phyloP scores from a whole-genome alignment of 805 yeast genomes.

The Teunomyces atbi region DNA sequence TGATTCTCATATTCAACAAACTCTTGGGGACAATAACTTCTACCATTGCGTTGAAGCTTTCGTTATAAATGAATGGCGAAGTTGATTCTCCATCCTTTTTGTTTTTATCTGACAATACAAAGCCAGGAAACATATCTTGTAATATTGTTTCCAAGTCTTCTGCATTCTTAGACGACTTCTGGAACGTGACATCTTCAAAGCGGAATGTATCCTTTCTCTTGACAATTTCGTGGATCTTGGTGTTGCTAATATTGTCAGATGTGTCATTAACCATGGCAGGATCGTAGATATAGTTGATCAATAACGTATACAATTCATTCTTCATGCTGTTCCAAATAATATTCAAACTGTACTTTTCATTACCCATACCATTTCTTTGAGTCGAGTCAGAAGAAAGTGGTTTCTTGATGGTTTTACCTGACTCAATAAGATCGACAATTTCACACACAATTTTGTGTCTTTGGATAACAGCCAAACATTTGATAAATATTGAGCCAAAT shows the following conservation, averaged over 20 bases:
- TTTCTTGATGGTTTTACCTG: slow-evolving; percentile 14
- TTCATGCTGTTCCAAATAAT: slow-evolving; percentile 31
- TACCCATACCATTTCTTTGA: not conserved
- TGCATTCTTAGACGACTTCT: slow-evolving; percentile 22
- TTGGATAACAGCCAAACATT: slow-evolving; percentile 62
- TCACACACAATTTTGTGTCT: slow-evolving; percentile 66
- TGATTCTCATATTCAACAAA: slow-evolving; percentile 75
- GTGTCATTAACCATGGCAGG: slow-evolving; percentile 2
- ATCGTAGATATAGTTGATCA: slow-evolving; percentile 34
- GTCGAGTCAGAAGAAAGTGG: slow-evolving; percentile 9
- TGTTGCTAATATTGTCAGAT: slow-evolving; percentile 8
- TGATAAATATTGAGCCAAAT: slow-evolving; percentile 67
- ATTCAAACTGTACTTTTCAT: slow-evolving; percentile 12
- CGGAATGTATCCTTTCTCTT: slow-evolving; percentile 25
- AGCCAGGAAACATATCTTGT: slow-evolving; percentile 71
- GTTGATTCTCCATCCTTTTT: slow-evolving; percentile 9
- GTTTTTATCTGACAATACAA: slow-evolving; percentile 30
- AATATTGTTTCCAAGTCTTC: slow-evolving; percentile 36
- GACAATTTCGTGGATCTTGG: slow-evolving; percentile 22
- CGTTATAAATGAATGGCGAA: slow-evolving; percentile 58
- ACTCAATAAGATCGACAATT: slow-evolving; percentile 39
- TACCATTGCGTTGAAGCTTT: slow-evolving; percentile 52
- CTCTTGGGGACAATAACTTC: slow-evolving; percentile 67
- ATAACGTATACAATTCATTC: slow-evolving; percentile 31
- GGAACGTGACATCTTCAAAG: slow-evolving; percentile 29